These are phyloP conservation scores for Phytophthora sp. DNA, from an alignment of 352 stramenopile genomes.

Conservation along the genomic window DNA sequence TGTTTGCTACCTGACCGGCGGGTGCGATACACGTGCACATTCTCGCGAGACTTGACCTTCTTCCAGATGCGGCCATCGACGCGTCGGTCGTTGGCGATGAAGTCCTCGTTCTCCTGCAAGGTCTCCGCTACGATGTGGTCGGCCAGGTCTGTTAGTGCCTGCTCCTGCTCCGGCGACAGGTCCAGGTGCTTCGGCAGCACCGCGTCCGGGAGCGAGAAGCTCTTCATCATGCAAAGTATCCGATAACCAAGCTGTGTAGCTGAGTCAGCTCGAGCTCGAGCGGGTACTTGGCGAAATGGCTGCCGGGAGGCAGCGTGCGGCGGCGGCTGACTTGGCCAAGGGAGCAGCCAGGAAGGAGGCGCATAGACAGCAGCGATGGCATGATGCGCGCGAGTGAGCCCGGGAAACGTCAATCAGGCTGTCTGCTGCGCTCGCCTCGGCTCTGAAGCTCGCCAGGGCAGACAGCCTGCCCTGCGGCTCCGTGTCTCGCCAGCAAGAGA, in stretches of 20 bases:
- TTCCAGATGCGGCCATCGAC: constrained; percentile 54
- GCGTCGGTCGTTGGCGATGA: constrained; percentile 44
- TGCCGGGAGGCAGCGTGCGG: not conserved
- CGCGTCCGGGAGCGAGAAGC: constrained; percentile 15
- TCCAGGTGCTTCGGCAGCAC: constrained; percentile 17
- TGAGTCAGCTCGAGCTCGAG: constrained; percentile 13
- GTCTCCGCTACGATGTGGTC: constrained; percentile 65
- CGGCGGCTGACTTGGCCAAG: not conserved
- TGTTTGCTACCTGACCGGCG: constrained; percentile 33
- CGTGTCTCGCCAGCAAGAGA: not conserved
- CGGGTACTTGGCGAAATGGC: constrained; percentile 19
- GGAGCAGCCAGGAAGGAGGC: constrained; percentile 7
- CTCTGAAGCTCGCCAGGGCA: constrained; percentile 19
- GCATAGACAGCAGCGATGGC: constrained; percentile 24
- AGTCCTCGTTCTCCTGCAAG: constrained; percentile 57
- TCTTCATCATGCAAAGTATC: constrained; percentile 25
- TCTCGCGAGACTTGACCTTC: constrained; percentile 56
- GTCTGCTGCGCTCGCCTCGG: constrained; percentile 16
- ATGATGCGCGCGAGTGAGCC: constrained; percentile 7
- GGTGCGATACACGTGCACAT: constrained; percentile 59
- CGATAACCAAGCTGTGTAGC: not conserved
- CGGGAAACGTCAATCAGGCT: constrained; percentile 5
- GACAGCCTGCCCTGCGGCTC: constrained; percentile 10
- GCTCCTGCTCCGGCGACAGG: constrained; percentile 36
- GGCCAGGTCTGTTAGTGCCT: constrained; percentile 49